Evolutionary conservation across 2,329 filamentous ascomycete genomes (phyloP), one percentile per base, ranked within the genome.

Genomic region (Cladosporium sp.): DNA sequence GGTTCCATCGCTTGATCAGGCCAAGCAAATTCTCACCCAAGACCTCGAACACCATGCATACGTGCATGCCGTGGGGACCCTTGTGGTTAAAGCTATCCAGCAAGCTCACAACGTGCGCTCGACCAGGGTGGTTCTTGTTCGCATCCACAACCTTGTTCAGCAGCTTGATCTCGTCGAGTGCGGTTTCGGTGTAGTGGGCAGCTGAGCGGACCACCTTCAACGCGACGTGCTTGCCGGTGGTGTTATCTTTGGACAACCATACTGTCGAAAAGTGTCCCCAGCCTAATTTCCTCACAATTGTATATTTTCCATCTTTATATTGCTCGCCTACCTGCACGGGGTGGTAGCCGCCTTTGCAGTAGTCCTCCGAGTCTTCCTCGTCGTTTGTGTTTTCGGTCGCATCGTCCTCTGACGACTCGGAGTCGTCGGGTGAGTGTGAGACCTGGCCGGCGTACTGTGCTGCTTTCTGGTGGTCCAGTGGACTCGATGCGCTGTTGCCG

Each of bases 261-360:
- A 97, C 93, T 36, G 93, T 99, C n/a, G 93, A 97, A 78, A 97
- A 99, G 73, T 97, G 93, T 63, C 94, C 94, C 93, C 93, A 97
- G 67, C 93, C 93, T 55, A 97, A 83, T 80, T 97, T 97, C 77
- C 92, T 89, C 74, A 97, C 89, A 60, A 97, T 87, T 15, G 92
- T 94, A 78, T 99, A 99, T 78, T 90, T 93, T 67, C 91, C 92
- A 74, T 97, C 91, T 75, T 97, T 97, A 84, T 97, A 97, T 71
- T 92, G 89, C 78, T 99, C 94, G 69, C 94, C 94, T 61, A 97
- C 88, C 69, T 86, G 84, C 51, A 99, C 94, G 2, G 94, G 94
- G 73, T 99, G 94, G 76, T 97, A 99, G 61, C 94, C 94, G 70
- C 94, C 94, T 78, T 97, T 97, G 84, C 93, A 97, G 80, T 99